Evolutionary conservation across 1,284 basidiomycete genomes (phyloP), one percentile per base, ranked within the genome.

Genomic region (Ustilago cynodontis): DNA sequence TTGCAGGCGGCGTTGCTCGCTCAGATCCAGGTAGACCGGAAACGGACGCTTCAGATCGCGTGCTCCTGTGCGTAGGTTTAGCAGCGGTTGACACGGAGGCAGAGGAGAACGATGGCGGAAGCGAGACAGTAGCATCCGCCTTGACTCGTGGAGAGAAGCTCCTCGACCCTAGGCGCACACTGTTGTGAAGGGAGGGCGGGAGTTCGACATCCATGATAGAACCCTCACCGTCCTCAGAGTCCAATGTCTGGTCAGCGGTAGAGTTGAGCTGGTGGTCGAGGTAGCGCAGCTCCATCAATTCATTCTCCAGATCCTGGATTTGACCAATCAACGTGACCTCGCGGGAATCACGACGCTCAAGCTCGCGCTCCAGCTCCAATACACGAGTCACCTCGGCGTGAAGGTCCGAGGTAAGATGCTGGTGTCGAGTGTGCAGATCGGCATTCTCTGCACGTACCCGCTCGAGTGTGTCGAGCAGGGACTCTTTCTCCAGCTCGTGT

Each of bases 371-470:
- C 22, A 82, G 60, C 54, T 82, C 78, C 26, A 82, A 43, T 45
- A 81, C 79, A 9, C 79, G 65, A 16, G 79, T 82, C 29, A 82
- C 80, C 55, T 82, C 80, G 26, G 70, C 79, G 50, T 82, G 78
- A 41, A 82, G 59, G 50, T 82, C 78, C n/a, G 71, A 64, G 9
- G 75, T 69, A 31, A 80, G 60, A 33, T 65, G 54, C 13, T 71
- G 61, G 56, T 82, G 70, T 16, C 66, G 63, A n/a, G 61, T 54
- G 20, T 74, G 71, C 45, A 81, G 39, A 9, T 69, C 72, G 22
- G 58, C 54, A 9, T 68, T 65, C 58, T 81, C 79, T 20, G 66
- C 62, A 5, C 79, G 69, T 16, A 76, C 45, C 29, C 76, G 47
- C 56, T 82, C 75, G 50, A 82, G 74, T 26, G 65, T 77, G 49